phyloP scores from a whole-genome alignment of 139 green algal species.

The Asterochloris sp. region DNA sequence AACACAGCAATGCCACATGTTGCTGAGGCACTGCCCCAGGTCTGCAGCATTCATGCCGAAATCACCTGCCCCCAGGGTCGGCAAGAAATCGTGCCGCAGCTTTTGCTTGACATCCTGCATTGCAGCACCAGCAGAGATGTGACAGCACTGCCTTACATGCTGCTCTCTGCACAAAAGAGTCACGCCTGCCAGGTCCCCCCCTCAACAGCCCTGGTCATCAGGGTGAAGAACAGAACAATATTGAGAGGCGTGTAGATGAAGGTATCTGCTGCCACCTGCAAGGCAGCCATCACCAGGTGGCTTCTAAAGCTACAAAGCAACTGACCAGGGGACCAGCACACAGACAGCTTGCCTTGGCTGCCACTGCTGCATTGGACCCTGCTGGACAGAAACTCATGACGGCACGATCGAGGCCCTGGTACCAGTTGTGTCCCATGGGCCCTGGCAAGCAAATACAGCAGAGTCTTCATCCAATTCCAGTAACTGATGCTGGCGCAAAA shows the following conservation, averaged over 20 bases:
- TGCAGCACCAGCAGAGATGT: not conserved
- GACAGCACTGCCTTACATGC: not conserved
- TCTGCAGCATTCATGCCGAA: too few species aligned
- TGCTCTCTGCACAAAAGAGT: not conserved
- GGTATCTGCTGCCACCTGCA: constrained; percentile 16
- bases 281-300: not conserved
- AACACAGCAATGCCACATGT: too few species aligned
- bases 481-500: not conserved
- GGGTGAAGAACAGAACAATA: constrained; percentile 11
- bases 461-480: not conserved
- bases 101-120: constrained; percentile 22
- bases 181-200: constrained; percentile 12
- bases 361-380: not conserved
- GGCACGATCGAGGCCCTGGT: constrained; percentile 5
- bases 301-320: not conserved
- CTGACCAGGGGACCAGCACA: not conserved
- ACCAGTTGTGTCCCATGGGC: constrained; percentile 14
- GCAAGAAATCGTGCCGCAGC: constrained; percentile 26
- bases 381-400: constrained; percentile 1
- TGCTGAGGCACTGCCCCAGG: too few species aligned
- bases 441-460: not conserved
- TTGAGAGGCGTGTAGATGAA: constrained; percentile 21
- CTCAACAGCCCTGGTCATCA: constrained; percentile 12
- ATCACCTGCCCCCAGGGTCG: constrained; percentile 10
- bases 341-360: constrained; percentile 2